Conservation (phyloP, 2,329 filamentous ascomycete species). For the Venturia nashicola region DNA sequence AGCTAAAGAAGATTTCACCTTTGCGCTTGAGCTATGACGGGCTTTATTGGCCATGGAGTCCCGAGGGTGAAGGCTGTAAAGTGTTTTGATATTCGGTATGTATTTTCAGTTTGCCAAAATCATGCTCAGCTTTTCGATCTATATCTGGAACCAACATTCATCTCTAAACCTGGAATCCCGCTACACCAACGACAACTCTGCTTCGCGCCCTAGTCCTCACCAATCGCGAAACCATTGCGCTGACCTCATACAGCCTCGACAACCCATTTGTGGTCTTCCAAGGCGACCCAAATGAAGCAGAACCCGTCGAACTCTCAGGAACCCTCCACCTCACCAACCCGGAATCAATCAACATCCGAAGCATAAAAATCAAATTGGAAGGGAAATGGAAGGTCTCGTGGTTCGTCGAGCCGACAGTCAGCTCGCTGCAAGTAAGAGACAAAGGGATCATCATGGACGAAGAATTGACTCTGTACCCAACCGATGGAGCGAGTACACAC, state of each 20-base stretch:
- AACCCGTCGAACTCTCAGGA: slow-evolving; percentile 32
- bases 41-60: not conserved
- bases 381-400: slow-evolving; percentile 36
- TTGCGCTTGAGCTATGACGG: not conserved
- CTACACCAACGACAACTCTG: not conserved
- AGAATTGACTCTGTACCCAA: slow-evolving; percentile 31
- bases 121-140: not conserved
- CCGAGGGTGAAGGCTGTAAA: slow-evolving; percentile 4
- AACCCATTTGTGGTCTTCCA: slow-evolving; percentile 38
- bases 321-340: slow-evolving; percentile 33
- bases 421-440: slow-evolving; percentile 30
- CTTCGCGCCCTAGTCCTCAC: not conserved
- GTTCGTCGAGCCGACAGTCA: slow-evolving; percentile 22
- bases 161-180: not conserved
- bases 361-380: slow-evolving; percentile 33
- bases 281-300: slow-evolving; percentile 33
- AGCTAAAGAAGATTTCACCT: not conserved
- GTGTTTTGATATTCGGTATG: slow-evolving; percentile 6
- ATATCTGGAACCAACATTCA: not conserved
- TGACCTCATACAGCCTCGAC: slow-evolving; percentile 23
- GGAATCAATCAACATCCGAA: slow-evolving; percentile 34
- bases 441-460: slow-evolving; percentile 36
- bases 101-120: not conserved
- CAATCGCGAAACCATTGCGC: not conserved
- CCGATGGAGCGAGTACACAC: slow-evolving; percentile 24